These are phyloP conservation scores for Coleophoma eucalyptorum DNA, from an alignment of 2,329 filamentous ascomycete genomes.

Conservation along the genomic window DNA sequence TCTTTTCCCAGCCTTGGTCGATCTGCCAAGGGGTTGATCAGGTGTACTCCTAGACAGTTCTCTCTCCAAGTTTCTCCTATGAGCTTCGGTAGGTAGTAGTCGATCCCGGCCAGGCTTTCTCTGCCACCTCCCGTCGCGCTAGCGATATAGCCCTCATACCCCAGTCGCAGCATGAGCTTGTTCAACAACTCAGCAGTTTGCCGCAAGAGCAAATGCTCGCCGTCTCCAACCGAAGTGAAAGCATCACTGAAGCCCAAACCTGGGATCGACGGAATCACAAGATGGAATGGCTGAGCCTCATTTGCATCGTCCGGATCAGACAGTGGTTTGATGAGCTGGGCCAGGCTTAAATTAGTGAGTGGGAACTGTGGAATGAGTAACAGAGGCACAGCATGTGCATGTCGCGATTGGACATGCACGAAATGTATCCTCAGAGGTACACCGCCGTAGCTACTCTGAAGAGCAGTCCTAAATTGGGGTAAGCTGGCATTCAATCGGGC, in stretches of 20 bases:
- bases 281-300: constrained; percentile 51
- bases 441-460: constrained; percentile 35
- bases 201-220: constrained; percentile 38
- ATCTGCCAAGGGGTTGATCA: constrained; percentile 52
- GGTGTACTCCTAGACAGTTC: constrained; percentile 56
- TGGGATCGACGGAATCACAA: constrained; percentile 63
- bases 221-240: constrained; percentile 30
- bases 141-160: constrained; percentile 54
- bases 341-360: constrained; percentile 57
- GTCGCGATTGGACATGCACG: constrained; percentile 53
- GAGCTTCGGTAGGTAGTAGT: constrained; percentile 44
- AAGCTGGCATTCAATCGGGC: constrained; percentile 50
- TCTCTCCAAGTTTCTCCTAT: constrained; percentile 43
- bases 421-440: constrained; percentile 57
- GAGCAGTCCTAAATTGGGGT: constrained; percentile 60
- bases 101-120: constrained; percentile 42
- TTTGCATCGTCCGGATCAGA: constrained; percentile 45
- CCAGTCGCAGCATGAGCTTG: constrained; percentile 55
- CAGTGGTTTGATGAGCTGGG: constrained; percentile 50
- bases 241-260: constrained; percentile 66
- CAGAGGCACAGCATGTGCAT: constrained; percentile 54
- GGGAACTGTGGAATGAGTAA: constrained; percentile 65
- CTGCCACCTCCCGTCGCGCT: constrained; percentile 48
- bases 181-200: constrained; percentile 54
- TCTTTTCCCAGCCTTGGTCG: constrained; percentile 41